phyloP scores from a whole-genome alignment of 768 basidiomycete genomes.

The Leucosporidium yakuticum region DNA sequence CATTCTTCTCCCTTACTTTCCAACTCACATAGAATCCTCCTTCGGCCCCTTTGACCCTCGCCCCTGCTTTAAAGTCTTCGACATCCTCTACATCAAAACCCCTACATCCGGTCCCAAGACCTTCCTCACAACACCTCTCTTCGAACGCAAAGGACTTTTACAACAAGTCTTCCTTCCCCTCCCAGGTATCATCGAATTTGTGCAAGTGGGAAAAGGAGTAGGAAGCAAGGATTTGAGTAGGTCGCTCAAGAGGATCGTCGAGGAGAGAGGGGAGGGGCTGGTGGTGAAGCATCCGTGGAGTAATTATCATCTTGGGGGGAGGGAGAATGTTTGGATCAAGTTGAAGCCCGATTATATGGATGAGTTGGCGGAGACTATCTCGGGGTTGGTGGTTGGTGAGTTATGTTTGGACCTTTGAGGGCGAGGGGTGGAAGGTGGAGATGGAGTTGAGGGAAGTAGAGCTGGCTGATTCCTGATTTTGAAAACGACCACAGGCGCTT shows the following conservation, averaged over 20 bases:
- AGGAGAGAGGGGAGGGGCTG: slow-evolving; percentile 80
- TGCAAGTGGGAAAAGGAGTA: slow-evolving; percentile 63
- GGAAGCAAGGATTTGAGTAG: slow-evolving; percentile 73
- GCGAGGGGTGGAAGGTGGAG: background rate
- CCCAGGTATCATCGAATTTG: slow-evolving; percentile 71
- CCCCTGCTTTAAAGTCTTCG: slow-evolving; percentile 96
- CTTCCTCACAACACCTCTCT: slow-evolving; percentile 63
- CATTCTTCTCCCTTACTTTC: slow-evolving; percentile 5
- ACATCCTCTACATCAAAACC: slow-evolving; percentile 74
- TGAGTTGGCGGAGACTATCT: slow-evolving; percentile 86
- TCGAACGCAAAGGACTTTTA: slow-evolving; percentile 73
- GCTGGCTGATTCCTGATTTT: too few species aligned
- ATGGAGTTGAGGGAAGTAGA: too few species aligned
- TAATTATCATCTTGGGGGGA: slow-evolving; percentile 75
- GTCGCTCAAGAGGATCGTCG: slow-evolving; percentile 77
- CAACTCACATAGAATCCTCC: slow-evolving; percentile 53
- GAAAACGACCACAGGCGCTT: slow-evolving; percentile 59
- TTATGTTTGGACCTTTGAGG: background rate
- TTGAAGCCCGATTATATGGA: slow-evolving; percentile 57
- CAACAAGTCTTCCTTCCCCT: slow-evolving; percentile 59
- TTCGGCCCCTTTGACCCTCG: slow-evolving; percentile 62
- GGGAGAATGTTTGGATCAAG: slow-evolving; percentile 92
- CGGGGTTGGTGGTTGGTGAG: slow-evolving; percentile 81
- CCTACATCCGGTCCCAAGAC: slow-evolving; percentile 51
- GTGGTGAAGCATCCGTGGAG: slow-evolving; percentile 80